Evolutionary conservation across 306 rosid genomes (phyloP), one percentile per base, ranked within the genome.

Genomic region (Cicer pinnatifidum): DNA sequence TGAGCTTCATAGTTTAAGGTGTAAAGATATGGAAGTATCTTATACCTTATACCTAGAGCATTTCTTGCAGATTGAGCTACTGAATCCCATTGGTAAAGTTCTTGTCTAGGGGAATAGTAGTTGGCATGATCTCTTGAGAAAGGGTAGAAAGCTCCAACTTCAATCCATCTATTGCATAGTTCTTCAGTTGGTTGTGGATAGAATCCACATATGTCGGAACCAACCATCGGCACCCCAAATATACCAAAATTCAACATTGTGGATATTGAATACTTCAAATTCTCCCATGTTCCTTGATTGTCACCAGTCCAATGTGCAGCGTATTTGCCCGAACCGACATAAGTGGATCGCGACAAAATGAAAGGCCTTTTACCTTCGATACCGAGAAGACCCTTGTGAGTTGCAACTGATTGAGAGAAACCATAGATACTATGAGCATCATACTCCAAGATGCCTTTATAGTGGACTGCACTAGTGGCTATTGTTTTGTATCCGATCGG

Each of bases 231-330:
- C 67, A 94, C 89, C 50, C 99, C 99, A 78, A 94, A 94, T 16
- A 94, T 88, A 23, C 99, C 99, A 56, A 94, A 94, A 58, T 94
- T 94, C 54, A 94, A 88, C 89, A 94, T 85, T 38, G 97, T 91
- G 5, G 97, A 86, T 69, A 94, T 94, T 43, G 99, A 91, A 88
- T 87, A 86, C 84, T 50, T 87, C 82, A 94, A 86, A 76, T 94
- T 84, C 17, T 94, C 85, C 97, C 97, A 94, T 8, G 92, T 89
- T 10, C 90, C 99, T 72, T 89, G 78, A 58, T 94, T 94, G 82
- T 91, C 99, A 20, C 99, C 99, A 0, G 99, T 94, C 99, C 99
- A 94, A 82, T 94, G 99, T 41, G 99, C 99, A 54, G 88, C 86
- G 57, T 94, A 94, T 82, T 87, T 89, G 6, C 97, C 97, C 0